A percentile compares a stretch with the other conserved stretches of the same genome.
These are phyloP conservation scores for Neofusicoccum sp. DNA, from an alignment of 2,329 filamentous ascomycete species.

Conservation along the genomic window DNA sequence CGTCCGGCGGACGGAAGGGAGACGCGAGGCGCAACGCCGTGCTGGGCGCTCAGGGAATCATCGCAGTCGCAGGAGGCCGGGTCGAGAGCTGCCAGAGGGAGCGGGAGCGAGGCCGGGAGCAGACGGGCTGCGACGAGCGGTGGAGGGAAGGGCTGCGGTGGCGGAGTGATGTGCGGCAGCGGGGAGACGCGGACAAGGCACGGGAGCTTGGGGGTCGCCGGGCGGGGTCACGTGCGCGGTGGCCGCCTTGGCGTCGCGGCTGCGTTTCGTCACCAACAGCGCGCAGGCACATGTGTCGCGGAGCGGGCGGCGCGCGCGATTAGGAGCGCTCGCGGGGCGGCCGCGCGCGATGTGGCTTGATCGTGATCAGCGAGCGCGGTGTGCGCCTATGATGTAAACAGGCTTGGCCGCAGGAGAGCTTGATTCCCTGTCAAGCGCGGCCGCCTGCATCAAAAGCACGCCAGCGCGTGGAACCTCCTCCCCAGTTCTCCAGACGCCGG, in stretches of 20 bases:
- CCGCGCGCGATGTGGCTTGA: conserved; percentile 9
- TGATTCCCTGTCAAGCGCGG: conserved; percentile 16
- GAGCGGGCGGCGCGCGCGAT: not conserved
- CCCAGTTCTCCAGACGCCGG: not conserved
- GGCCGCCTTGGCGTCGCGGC: too few relatives aligned
- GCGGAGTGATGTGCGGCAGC: not conserved
- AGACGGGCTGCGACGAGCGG: not conserved
- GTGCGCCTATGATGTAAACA: conserved; percentile 15
- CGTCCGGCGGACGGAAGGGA: not conserved
- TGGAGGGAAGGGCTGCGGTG: not conserved
- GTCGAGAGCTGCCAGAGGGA: not conserved
- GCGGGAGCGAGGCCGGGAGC: not conserved
- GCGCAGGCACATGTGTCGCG: too few relatives aligned
- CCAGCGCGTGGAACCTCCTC: not conserved
- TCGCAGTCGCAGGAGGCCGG: not conserved
- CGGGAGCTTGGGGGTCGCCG: not conserved
- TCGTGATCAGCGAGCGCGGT: not conserved
- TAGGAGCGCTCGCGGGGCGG: not conserved
- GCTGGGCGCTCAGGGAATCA: conserved; percentile 8
- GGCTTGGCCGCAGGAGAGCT: conserved; percentile 15
- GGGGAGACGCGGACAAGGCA: not conserved
- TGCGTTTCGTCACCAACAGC: too few relatives aligned
- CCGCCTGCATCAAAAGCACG: conserved; percentile 1
- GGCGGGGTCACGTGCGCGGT: too few relatives aligned
- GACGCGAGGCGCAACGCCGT: conserved; percentile 4